Base-by-base conservation (phyloP, 805 yeast genomes). In the Candida peoriensis region DNA sequence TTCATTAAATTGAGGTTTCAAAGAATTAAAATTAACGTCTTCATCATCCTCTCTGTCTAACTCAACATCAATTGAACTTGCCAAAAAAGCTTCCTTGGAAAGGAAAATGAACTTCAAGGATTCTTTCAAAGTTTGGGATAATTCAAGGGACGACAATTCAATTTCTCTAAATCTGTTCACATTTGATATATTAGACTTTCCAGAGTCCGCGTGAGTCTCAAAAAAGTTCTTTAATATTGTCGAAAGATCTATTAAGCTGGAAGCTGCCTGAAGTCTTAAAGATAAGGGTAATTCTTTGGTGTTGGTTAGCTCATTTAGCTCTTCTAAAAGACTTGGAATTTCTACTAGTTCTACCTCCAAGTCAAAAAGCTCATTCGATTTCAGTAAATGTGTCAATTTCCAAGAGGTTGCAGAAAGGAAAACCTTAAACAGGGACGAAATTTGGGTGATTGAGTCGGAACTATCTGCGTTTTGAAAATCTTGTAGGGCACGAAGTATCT, bases 41-140 rank as follows among this genome's bases (percentile, higher is more conserved):
- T 78, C 84, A 15, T 65, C 61, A 22, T 66, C 78, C 16, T 59
- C 61, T 45, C 81, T 63, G 28, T 74, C 80, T 34, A 78, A 50
- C 10, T 66, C 60, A 3, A 63, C 48, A 0, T 39, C 38, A n/a
- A 58, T 30, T 1, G 54, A 24, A 28, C 52, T 57, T 0, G 77
- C 76, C 10, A 64, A 44, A 16, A 60, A 58, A 6, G 69, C 61
- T 44, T 79, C 87, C 38, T 69, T 64, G 16, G 63, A 50, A 39
- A 77, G 58, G 41, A 70, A 79, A 4, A 68, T 48, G n/a, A 61
- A 51, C 37, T 68, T 34, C 11, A 77, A 43, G 2, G 58, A 46
- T 1, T 46, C 43, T 37, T 63, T 62, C 3, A 65, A 23, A 2
- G 49, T 48, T 1, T 34, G 30, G 2, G 68, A 60, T 2, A 72